phyloP scores from a whole-genome alignment of 2,329 filamentous ascomycete genomes.

The Fusarium sublunatum region DNA sequence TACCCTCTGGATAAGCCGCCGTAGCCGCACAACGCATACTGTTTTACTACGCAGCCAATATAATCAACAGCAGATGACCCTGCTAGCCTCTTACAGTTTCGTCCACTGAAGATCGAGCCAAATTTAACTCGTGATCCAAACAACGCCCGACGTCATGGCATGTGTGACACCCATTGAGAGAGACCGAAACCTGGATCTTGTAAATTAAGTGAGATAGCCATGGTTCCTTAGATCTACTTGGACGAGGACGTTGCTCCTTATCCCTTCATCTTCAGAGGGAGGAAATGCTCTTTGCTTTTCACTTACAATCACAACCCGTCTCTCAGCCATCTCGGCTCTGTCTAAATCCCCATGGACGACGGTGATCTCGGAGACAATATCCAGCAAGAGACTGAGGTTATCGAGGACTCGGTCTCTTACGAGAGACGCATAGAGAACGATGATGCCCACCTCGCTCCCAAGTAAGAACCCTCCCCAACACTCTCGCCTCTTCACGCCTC shows the following conservation, averaged over 20 bases:
- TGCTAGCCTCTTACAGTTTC: conserved; percentile 12
- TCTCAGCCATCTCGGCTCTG: not conserved
- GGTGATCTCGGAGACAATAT: conserved; percentile 53
- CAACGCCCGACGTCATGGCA: conserved; percentile 21
- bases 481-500: not conserved
- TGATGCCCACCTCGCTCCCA: conserved; percentile 58
- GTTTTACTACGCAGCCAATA: not conserved
- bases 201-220: not conserved
- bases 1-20: conserved; percentile 6
- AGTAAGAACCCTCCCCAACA: conserved; percentile 46
- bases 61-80: conserved; percentile 3
- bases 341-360: conserved; percentile 54
- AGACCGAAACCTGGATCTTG: not conserved
- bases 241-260: too few species aligned
- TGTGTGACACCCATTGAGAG: not conserved
- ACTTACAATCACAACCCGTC: not conserved
- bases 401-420: conserved; percentile 42
- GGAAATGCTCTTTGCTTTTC: conserved; percentile 1
- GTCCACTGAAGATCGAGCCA: not conserved
- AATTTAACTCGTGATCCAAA: conserved; percentile 20
- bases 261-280: not conserved
- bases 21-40: conserved; percentile 5
- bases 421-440: conserved; percentile 52
- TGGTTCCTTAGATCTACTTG: not conserved
- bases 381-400: conserved; percentile 48